These are phyloP conservation scores for Lyophyllum shimeji DNA, from an alignment of 768 basidiomycete species.

Conservation along the genomic window DNA sequence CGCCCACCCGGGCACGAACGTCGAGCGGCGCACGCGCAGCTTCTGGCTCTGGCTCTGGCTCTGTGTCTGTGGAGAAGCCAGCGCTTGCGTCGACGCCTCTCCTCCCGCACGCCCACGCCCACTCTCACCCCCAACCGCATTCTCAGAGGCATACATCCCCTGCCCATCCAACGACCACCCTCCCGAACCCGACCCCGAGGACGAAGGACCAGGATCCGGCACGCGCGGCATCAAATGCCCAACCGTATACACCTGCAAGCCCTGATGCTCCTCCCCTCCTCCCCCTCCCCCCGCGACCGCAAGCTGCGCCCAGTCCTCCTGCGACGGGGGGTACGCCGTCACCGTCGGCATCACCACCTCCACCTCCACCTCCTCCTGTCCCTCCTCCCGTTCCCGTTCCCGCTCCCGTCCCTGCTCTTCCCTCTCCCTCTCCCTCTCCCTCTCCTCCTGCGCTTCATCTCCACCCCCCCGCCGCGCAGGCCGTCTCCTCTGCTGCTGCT, in stretches of 20 bases:
- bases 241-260: slow-evolving; percentile 78
- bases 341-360: slow-evolving; percentile 24
- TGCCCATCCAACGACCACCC: slow-evolving; percentile 58
- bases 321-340: neutral
- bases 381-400: neutral
- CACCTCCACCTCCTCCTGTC: slow-evolving; percentile 6
- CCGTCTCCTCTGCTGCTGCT: slow-evolving; percentile 50
- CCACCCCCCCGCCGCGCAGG: slow-evolving; percentile 2
- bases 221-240: slow-evolving; percentile 67
- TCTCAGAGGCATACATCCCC: slow-evolving; percentile 24
- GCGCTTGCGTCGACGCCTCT: neutral
- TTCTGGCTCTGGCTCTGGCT: slow-evolving; percentile 33
- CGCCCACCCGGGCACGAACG: slow-evolving; percentile 88
- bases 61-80: neutral
- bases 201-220: slow-evolving; percentile 41
- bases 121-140: neutral
- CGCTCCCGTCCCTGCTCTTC: no score
- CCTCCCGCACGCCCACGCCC: neutral
- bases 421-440: no score
- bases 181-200: slow-evolving; percentile 25
- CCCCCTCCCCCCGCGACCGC: neutral
- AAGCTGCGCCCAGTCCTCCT: neutral
- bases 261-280: slow-evolving; percentile 48
- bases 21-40: slow-evolving; percentile 69
- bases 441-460: no score